Evolutionary conservation across 2,329 filamentous ascomycete genomes (phyloP), one percentile per base, ranked within the genome.

Genomic region (Exophiala spinifera): DNA sequence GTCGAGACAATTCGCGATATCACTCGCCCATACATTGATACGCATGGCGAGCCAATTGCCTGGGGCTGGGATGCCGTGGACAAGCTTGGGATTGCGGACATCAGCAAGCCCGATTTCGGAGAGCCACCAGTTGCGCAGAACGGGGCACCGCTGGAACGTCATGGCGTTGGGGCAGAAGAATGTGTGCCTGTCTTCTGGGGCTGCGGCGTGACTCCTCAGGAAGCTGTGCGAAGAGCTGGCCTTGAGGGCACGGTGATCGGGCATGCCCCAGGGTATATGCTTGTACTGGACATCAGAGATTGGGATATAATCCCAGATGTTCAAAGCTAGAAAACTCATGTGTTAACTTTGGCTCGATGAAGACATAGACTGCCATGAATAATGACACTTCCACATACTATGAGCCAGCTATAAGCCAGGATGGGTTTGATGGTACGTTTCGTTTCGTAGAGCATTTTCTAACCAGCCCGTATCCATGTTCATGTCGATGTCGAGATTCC

Each of bases 131-230:
- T 70, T 4, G 67, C 68, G 11, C 43, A 64, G 14, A 67, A 73
- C 25, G 79, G 76, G 57, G 72, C 53, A 5, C 17, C 19, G 1
- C 37, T 61, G 13, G 45, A 15, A 15, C 42, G 45, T 21, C 58
- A 67, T 11, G 65, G 68, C 21, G 51, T 66, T 1, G 61, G 65
- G 13, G 69, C 74, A 13, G 51, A 47, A 15, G 71, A 76, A 1
- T 71, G 76, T 21, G 72, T 84, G 25, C 80, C 80, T 0, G 76
- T 83, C 3, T 83, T 83, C 59, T 81, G 83, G 82, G 84, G 81
- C 0, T 87, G 83, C 63, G 83, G 83, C 31, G 83, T 86, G 10
- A 86, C 84, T 34, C 83, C 84, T 1, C 83, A 86, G 64, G 79
- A 84, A 63, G 83, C 82, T 13, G 80, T 86, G 1, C 78, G 84